These are phyloP conservation scores for Boletus edulis DNA, from an alignment of 768 basidiomycete genomes.

Conservation along the genomic window DNA sequence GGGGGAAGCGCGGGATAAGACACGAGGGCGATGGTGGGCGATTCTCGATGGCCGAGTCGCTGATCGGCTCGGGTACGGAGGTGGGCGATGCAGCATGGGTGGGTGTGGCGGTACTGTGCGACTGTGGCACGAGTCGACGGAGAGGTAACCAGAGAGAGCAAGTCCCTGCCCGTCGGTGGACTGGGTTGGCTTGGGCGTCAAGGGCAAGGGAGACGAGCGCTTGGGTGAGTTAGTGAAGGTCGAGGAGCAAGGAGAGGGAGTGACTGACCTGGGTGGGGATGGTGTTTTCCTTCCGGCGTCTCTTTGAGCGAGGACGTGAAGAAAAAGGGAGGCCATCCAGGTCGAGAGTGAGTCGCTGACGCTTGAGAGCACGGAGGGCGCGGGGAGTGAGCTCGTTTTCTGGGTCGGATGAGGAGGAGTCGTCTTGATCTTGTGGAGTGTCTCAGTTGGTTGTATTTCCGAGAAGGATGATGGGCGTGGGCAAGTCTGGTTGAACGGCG, in stretches of 20 bases:
- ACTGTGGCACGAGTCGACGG: not conserved
- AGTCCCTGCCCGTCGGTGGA: not conserved
- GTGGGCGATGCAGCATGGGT: not conserved
- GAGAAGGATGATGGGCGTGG: conserved; percentile 11
- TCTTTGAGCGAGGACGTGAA: conserved; percentile 11
- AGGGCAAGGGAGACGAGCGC: conserved; percentile 13
- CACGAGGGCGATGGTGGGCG: not conserved
- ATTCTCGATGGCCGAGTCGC: not conserved
- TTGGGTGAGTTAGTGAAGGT: not conserved
- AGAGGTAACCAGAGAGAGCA: not conserved
- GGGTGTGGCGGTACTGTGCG: conserved; percentile 3
- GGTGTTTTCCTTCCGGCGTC: conserved; percentile 24
- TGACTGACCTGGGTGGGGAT: not conserved
- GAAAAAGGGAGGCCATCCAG: conserved; percentile 24
- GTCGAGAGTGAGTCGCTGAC: conserved; percentile 32
- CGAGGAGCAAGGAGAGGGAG: too few species aligned
- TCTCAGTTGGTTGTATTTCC: not conserved
- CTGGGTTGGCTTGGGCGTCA: conserved; percentile 2
- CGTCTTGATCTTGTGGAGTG: conserved; percentile 4
- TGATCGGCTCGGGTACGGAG: conserved; percentile 5
- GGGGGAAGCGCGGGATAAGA: not conserved
- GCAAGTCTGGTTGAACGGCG: conserved; percentile 29
- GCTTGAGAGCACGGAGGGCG: conserved; percentile 34
- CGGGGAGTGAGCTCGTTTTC: conserved; percentile 34
- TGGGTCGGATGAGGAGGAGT: conserved; percentile 20